Evolutionary conservation across 495 filamentous ascomycete genomes (phyloP).

Genomic region (Trichoderma reesei): DNA sequence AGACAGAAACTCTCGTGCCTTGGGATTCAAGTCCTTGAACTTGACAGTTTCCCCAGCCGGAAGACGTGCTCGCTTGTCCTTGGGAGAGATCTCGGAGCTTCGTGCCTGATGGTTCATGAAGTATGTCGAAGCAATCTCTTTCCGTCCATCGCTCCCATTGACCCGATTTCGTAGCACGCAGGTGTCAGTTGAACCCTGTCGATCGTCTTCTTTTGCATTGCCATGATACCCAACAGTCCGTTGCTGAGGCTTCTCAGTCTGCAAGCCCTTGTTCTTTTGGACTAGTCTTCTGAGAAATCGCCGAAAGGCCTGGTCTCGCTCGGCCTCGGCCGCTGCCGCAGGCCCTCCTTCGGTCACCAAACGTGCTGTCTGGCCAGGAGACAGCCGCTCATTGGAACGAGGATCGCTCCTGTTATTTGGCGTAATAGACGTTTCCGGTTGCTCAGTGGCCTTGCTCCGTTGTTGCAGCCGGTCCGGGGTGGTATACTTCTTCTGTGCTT

Average conservation of each 20-base stretch:
- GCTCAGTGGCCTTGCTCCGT: background rate
- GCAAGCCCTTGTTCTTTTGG: background rate
- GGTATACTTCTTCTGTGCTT: background rate
- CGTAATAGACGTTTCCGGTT: background rate
- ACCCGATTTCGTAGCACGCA: background rate
- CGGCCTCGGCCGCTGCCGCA: background rate
- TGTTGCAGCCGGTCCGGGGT: background rate
- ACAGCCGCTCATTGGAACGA: background rate
- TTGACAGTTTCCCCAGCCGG: background rate
- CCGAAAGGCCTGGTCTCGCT: background rate
- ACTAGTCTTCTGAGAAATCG: background rate
- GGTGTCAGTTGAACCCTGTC: background rate
- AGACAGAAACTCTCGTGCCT: slow-evolving; percentile 12
- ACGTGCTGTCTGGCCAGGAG: background rate
- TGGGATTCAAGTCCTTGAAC: slow-evolving; percentile 10
- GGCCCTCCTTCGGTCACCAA: background rate
- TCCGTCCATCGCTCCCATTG: background rate
- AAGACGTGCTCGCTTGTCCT: background rate
- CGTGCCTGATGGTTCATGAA: background rate
- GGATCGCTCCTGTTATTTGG: background rate
- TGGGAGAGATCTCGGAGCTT: background rate
- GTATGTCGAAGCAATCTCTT: background rate
- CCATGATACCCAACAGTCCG: background rate
- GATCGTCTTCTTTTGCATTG: background rate
- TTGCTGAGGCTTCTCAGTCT: background rate